Base-by-base conservation (phyloP, 768 basidiomycete genomes). In the Mycena alexandri region DNA sequence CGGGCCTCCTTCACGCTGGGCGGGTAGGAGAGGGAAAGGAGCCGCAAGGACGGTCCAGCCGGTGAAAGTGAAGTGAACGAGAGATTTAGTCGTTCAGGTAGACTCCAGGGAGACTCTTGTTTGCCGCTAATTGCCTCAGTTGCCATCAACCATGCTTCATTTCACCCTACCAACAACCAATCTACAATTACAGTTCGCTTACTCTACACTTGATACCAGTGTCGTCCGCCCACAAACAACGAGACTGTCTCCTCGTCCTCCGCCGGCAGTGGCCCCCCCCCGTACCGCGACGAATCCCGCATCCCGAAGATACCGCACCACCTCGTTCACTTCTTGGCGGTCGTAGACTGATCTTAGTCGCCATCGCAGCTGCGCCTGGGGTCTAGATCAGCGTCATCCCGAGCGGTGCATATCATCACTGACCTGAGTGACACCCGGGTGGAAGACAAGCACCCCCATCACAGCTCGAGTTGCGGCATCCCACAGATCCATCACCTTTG, bases 341-440 rank as follows among this genome's bases (percentile, higher is more conserved):
- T 95, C 93, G 70, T 93, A 94, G 22, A 90, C 87, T 17, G 86
- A 80, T 68, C 89, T 83, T 63, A 95, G 79, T 52, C 91, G 82
- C 91, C 91, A 93, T 57, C 87, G 83, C 61, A 94, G 79, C 74
- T 94, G 91, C 14, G 81, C 80, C 93, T 94, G 67, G 24, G 63
- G 50, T 70, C 68, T 50, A 57, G 33, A 46, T 61, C 38, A 67
- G 38, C 24, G 50, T 66, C 21, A 67, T 61, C 50, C 41, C 44
- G 1, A 22, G 36, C 29, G 22, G 16, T 17, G 21, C 38, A 36
- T 1, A 17, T 34, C n/a, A 50, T 55, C 67, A 75, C 86, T 69
- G 71, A 91, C 93, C 84, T 93, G 88, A 36, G 88, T 83, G 58
- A 93, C 86, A 3, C 93, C 93, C 24, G 93, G 93, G 67, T 89